Evolutionary conservation across 2,329 filamentous ascomycete genomes (phyloP), one percentile per base, ranked within the genome.

Genomic region (Claviceps humidiphila): DNA sequence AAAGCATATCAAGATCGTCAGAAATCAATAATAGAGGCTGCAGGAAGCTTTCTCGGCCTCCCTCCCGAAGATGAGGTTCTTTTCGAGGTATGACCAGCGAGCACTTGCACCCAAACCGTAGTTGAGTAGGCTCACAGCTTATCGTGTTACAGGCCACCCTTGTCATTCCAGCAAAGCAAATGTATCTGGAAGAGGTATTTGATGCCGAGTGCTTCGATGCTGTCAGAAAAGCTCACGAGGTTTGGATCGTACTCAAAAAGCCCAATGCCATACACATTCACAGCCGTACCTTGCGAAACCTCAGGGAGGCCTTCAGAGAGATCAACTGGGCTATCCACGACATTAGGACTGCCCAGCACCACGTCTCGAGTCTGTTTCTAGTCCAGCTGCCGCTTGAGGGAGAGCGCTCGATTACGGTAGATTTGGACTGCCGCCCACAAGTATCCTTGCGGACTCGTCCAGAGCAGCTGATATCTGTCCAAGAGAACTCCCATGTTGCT

Each of bases 241-340:
- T 67, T 5, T 70, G 67, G 60, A 67, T 70, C 13, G 60, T 51
- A 3, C 54, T 52, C 5, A 52, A 55, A 7, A 47, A 59, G 26
- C 53, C 57, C 3, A 60, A 64, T 26, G 39, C 61, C 16, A 56
- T 69, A 11, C 57, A 61, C 5, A 55, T 69, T 24, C 53, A 50
- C 42, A 57, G 63, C 22, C 54, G 59, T 4, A 56, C 56, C 3
- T 57, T 61, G 20, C n/a, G 47, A 5, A 51, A 56, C 4, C 55
- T 70, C 5, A 61, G 59, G 22, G 44, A 62, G 26, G 66, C 61
- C 8, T 41, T 68, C 0, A 26, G 53, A 4, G 63, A 59, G 1
- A 52, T 68, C 7, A 67, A 67, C 52, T 61, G 59, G 60, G 52
- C 47, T 5, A 59, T 70, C 13, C 60, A 66, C 14, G 61, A 68